Evolutionary conservation across 108 stramenopile genomes (phyloP), one percentile per base, ranked within the genome.

Genomic region (Cylindrotheca closterium): DNA sequence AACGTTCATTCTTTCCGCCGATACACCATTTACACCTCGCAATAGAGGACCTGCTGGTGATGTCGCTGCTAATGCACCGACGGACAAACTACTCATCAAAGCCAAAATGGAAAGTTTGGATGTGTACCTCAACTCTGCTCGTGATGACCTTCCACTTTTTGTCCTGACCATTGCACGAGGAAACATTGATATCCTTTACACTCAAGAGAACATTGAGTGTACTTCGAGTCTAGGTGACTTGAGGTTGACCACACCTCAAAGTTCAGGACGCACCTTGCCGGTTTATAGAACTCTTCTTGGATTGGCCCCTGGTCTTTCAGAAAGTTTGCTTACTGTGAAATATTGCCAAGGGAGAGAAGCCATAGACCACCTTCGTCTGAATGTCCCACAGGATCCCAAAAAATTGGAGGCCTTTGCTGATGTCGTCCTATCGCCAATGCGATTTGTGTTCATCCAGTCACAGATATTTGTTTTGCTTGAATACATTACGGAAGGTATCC

Each of bases 401-500:
- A 54, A 77, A 49, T 61, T 74, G 24, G 85, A 86, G 47, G 83
- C 83, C 3, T 84, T 73, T 60, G 88, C 84, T 51, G 58, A 73
- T 30, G 75, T 94, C 15, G 72, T 68, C 3, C 67, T 94, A 1
- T 94, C 89, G 26, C 88, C 89, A 1, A 87, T 94, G 81, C 73
- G 85, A 12, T 80, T 89, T 54, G 84, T 85, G 18, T 83, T 82
- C 69, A 68, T 94, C 23, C 93, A 94, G 31, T 64, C 86, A 30
- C 89, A 91, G 60, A 73, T 91, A 0, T 67, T 94, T 65, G 79
- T 89, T 17, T 69, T 94, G 3, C 74, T 82, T 27, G 88, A 91
- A 47, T 94, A 94, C 66, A 65, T 85, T 23, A 87, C 83, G 4
- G 93, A 91, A 24, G 93, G 93, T 17, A 79, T 94, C 25, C 79